These are phyloP conservation scores for Suhomyces prunicola DNA, from an alignment of 805 yeast genomes.

Conservation along the genomic window DNA sequence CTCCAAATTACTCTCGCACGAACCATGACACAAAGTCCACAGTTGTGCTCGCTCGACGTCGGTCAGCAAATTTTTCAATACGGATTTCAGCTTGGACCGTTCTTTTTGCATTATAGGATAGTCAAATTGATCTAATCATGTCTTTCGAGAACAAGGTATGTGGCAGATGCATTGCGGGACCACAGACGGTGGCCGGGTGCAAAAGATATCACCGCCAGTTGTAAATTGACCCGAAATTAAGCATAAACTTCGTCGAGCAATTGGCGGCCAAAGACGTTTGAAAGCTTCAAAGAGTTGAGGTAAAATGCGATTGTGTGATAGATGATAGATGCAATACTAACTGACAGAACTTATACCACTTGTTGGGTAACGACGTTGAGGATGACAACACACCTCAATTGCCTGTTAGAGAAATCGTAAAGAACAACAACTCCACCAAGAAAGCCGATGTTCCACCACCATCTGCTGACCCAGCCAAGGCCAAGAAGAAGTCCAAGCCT, in stretches of 20 bases:
- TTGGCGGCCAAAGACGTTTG: not conserved
- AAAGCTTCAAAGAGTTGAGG: not conserved
- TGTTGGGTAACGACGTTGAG: constrained; percentile 87
- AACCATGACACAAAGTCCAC: constrained; percentile 7
- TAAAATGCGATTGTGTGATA: not conserved
- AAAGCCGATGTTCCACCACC: constrained; percentile 82
- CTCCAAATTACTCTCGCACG: not conserved
- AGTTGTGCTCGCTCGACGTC: constrained; percentile 6
- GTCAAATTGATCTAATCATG: constrained; percentile 21
- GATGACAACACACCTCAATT: constrained; percentile 60
- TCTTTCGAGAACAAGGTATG: constrained; percentile 50
- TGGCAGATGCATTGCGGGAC: constrained; percentile 6
- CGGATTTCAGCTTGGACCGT: not conserved
- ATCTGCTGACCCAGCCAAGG: constrained; percentile 75
- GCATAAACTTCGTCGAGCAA: not conserved
- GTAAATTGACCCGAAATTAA: not conserved
- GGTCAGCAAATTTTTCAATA: constrained; percentile 11
- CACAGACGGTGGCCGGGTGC: not conserved
- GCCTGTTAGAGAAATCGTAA: constrained; percentile 73
- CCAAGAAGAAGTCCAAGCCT: constrained; percentile 65
- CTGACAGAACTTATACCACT: constrained; percentile 69
- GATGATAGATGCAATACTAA: constrained; percentile 1
- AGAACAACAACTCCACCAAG: constrained; percentile 79
- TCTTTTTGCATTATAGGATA: constrained; percentile 3
- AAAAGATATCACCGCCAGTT: not conserved